These are phyloP conservation scores for Gossypium anomalum DNA, from an alignment of 345 rosid species.

Conservation along the genomic window DNA sequence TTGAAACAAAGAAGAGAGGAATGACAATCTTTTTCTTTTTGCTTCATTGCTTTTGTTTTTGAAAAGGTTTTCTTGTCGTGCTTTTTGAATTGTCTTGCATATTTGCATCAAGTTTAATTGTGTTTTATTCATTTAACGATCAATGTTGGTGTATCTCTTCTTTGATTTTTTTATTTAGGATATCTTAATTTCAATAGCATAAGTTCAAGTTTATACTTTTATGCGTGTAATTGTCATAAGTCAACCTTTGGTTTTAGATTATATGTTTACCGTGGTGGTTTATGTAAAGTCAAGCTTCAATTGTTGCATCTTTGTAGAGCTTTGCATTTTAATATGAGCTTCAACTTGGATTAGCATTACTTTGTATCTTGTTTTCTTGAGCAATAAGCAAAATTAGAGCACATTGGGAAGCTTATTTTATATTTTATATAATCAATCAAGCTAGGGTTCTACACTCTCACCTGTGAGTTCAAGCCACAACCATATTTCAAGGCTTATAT, in stretches of 20 bases:
- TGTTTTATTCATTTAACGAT: slow-evolving; percentile 16
- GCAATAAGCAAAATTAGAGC: neutral
- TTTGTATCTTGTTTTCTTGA: too few relatives aligned
- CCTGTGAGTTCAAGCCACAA: neutral
- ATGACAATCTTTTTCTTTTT: neutral
- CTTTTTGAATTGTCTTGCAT: neutral
- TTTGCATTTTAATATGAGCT: slow-evolving; percentile 11
- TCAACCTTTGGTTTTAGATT: slow-evolving; percentile 4
- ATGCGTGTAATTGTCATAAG: neutral
- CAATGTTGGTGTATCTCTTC: neutral
- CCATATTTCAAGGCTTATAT: neutral
- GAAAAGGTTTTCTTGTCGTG: neutral
- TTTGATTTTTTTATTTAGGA: slow-evolving; percentile 4
- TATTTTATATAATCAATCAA: neutral
- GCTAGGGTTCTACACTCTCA: neutral
- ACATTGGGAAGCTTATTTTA: neutral
- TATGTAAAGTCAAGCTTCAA: slow-evolving; percentile 17
- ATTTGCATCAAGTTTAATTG: neutral
- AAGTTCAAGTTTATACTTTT: neutral
- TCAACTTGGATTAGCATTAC: too few relatives aligned
- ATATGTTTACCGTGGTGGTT: slow-evolving; percentile 5
- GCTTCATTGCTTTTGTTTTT: neutral
- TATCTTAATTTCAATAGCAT: neutral
- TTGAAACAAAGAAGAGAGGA: neutral
- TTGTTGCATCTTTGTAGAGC: slow-evolving; percentile 19